These are phyloP conservation scores for Colletotrichum sp. DNA, from an alignment of 2,329 filamentous ascomycete genomes.

Conservation along the genomic window DNA sequence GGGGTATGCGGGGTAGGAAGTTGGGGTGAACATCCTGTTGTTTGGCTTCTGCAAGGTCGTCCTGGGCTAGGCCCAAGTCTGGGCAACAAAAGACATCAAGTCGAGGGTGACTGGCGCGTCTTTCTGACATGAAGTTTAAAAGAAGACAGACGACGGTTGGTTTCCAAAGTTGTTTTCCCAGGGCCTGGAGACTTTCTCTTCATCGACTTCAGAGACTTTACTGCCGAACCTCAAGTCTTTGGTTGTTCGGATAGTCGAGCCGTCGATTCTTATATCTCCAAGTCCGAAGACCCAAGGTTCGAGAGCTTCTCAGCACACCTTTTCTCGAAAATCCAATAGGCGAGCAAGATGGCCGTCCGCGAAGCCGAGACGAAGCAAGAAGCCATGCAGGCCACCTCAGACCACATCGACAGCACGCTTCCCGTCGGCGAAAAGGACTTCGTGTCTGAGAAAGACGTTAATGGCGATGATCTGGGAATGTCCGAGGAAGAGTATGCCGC, in stretches of 20 bases:
- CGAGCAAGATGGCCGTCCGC: background rate
- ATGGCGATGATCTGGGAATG: background rate
- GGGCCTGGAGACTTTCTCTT: background rate
- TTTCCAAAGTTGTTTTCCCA: background rate
- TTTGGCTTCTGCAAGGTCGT: background rate
- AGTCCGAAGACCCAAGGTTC: too few relatives aligned
- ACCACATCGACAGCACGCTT: background rate
- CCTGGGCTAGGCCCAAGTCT: background rate
- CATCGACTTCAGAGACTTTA: background rate
- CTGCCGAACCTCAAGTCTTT: background rate
- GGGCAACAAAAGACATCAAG: background rate
- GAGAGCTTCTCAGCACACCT: too few relatives aligned
- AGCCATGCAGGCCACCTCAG: background rate
- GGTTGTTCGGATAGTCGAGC: background rate
- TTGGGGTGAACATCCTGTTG: background rate
- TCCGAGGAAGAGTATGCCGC: background rate
- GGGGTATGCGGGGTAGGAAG: background rate
- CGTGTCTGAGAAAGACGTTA: background rate
- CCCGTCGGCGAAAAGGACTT: background rate
- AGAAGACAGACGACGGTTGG: background rate
- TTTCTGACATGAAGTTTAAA: background rate
- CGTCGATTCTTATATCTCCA: background rate
- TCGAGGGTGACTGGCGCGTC: background rate
- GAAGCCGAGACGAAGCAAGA: background rate
- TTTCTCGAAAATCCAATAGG: background rate